These are phyloP conservation scores for Xerocomellus amylosporus DNA, from an alignment of 768 basidiomycete genomes.

Conservation along the genomic window DNA sequence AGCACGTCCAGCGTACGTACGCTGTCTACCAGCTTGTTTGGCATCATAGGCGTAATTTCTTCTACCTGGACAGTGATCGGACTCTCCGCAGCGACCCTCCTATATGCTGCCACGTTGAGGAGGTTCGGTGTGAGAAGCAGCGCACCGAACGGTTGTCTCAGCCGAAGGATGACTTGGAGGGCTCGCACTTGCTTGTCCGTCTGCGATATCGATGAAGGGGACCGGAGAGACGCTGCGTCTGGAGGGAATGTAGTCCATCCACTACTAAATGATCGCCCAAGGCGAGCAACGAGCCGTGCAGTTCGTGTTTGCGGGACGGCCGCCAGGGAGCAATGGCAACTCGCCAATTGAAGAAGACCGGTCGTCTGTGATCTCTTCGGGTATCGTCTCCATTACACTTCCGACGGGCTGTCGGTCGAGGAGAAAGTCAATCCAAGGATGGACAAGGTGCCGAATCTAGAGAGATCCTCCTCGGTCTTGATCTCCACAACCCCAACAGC, in stretches of 20 bases:
- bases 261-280: too few species aligned
- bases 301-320: too few species aligned
- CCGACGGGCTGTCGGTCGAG: background rate
- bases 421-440: background rate
- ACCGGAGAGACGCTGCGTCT: background rate
- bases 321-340: background rate
- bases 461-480: background rate
- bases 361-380: background rate
- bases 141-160: background rate
- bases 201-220: background rate
- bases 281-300: too few species aligned
- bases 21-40: background rate
- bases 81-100: background rate
- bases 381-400: background rate
- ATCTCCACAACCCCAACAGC: too few species aligned
- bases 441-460: too few species aligned
- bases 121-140: background rate
- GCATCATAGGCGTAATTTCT: background rate
- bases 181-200: background rate
- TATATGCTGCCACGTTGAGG: background rate
- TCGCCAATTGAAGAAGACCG: background rate
- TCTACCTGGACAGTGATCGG: background rate
- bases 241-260: background rate
- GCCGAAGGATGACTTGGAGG: background rate
- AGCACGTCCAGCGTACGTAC: background rate